Conservation (phyloP, 441 rosid species). For the Macaranga tanarius region DNA sequence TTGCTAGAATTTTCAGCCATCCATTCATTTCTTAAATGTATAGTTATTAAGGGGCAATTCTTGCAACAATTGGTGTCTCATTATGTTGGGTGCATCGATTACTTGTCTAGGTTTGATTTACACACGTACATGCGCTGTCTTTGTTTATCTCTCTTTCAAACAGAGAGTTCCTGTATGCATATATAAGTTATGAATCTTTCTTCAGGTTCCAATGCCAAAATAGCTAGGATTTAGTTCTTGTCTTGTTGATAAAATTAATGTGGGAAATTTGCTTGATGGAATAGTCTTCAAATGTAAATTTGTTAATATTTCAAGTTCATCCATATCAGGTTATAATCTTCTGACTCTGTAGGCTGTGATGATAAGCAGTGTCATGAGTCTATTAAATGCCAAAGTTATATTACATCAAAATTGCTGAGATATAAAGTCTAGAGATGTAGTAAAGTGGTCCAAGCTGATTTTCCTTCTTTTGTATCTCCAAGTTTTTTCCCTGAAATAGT, state of each 20-base stretch:
- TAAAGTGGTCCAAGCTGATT: not conserved
- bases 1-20: constrained; percentile 15
- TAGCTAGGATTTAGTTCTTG: not conserved
- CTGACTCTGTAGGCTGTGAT: not conserved
- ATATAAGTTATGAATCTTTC: not conserved
- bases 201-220: not conserved
- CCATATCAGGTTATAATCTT: not conserved
- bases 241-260: not conserved
- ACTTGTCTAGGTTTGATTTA: not conserved
- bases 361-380: not conserved
- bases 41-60: not conserved
- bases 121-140: not conserved
- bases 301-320: not conserved
- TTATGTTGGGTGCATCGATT: not conserved
- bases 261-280: not conserved
- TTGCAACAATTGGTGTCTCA: not conserved
- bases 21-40: not conserved
- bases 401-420: not conserved
- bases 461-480: not conserved
- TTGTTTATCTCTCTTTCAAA: not conserved
- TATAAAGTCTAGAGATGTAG: not conserved
- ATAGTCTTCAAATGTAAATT: not conserved
- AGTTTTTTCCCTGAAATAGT: not conserved
- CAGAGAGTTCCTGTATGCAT: not conserved
- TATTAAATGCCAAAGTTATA: not conserved